phyloP scores from a whole-genome alignment of 108 stramenopile genomes.

The Cyclotella distinguenda region DNA sequence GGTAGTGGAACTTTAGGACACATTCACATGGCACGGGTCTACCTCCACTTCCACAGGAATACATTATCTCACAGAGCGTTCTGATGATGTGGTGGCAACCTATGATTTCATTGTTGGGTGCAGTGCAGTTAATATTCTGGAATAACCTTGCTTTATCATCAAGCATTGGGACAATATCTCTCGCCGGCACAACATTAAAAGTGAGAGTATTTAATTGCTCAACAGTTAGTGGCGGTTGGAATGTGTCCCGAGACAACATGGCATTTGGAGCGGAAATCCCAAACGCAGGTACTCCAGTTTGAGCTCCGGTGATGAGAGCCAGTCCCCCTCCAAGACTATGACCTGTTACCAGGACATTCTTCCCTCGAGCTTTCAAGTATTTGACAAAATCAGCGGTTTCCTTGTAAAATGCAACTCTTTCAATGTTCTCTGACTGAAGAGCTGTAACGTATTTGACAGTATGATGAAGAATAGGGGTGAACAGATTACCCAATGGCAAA shows the following conservation, averaged over 20 bases:
- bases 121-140: conserved; percentile 69
- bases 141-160: conserved; percentile 48
- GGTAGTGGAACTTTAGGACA: conserved; percentile 30
- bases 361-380: conserved; percentile 2
- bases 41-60: conserved; percentile 59
- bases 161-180: conserved; percentile 45
- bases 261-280: conserved; percentile 47
- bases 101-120: conserved; percentile 40
- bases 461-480: conserved; percentile 40
- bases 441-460: conserved; percentile 15
- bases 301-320: conserved; percentile 49
- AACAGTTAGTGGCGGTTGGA: conserved; percentile 22
- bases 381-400: conserved; percentile 37
- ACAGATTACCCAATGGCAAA: conserved; percentile 54
- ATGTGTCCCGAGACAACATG: conserved; percentile 45
- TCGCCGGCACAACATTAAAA: conserved; percentile 46
- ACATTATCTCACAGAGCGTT: conserved; percentile 64
- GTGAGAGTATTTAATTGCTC: conserved; percentile 34
- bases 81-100: conserved; percentile 60
- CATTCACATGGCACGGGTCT: conserved; percentile 72
- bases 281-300: conserved; percentile 30
- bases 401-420: conserved; percentile 39
- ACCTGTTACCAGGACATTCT: conserved; percentile 22
- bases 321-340: conserved; percentile 36
- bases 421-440: conserved; percentile 28